These are phyloP conservation scores for Claviceps humidiphila DNA, from an alignment of 2,329 filamentous ascomycete genomes.

Conservation along the genomic window DNA sequence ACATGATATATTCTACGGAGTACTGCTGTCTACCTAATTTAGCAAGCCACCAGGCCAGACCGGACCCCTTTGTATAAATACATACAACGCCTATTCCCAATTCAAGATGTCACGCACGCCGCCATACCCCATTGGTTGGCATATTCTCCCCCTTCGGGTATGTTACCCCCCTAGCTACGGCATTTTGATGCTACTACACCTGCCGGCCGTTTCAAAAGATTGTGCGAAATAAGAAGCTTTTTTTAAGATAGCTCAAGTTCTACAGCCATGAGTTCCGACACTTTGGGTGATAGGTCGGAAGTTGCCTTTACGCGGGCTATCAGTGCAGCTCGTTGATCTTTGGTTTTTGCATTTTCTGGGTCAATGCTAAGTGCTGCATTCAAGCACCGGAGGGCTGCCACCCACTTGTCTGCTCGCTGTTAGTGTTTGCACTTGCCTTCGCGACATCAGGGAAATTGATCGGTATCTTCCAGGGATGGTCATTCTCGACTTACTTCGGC, in stretches of 20 bases:
- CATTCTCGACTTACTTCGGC: conserved; percentile 51
- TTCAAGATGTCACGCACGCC: neutral
- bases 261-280: conserved; percentile 54
- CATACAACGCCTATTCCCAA: neutral
- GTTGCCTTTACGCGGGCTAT: conserved; percentile 45
- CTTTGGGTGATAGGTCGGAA: conserved; percentile 47
- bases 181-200: neutral
- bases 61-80: neutral
- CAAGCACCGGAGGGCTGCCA: conserved; percentile 78
- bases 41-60: too few species aligned
- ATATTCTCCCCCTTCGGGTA: neutral
- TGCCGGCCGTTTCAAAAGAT: neutral
- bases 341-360: conserved; percentile 54
- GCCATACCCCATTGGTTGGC: neutral
- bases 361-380: conserved; percentile 60
- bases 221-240: neutral
- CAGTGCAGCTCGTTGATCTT: conserved; percentile 62
- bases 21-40: too few species aligned
- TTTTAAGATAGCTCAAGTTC: conserved; percentile 41
- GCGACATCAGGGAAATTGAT: neutral
- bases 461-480: neutral
- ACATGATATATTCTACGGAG: too few species aligned
- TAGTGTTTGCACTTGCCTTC: neutral
- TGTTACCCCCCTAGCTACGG: neutral
- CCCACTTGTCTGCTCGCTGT: conserved; percentile 55